Base-by-base conservation (phyloP, 2,329 filamentous ascomycete species). In the Beauveria australis region DNA sequence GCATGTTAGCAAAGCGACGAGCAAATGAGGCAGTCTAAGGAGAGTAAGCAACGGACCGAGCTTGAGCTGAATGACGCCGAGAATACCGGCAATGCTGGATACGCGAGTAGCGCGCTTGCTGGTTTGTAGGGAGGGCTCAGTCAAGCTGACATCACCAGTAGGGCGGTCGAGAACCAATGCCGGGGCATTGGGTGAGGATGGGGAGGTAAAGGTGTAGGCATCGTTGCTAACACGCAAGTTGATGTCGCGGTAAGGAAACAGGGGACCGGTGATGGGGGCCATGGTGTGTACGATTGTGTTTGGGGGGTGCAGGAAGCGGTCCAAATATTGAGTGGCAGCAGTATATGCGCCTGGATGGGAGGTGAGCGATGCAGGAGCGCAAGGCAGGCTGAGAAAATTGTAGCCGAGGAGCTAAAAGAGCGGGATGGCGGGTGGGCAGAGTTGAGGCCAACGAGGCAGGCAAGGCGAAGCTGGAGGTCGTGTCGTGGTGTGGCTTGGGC, bases 131-230 rank as follows among this genome's bases (percentile, higher is more conserved):
- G 88, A 84, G 61, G 89, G 88, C 82, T 96, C 89, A 69, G 87
- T 89, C 62, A 99, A 81, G 63, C 92, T 85, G 57, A 97, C 78
- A 75, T 97, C 92, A 63, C 94, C 94, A 16, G 92, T 94, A 10
- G 94, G 94, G 59, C 94, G 86, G 70, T 97, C 94, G 66, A 99
- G 84, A 16, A 96, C 86, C 56, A 99, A 81, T 10, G 91, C 91
- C 16, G 91, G 91, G 30, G 92, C 89, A 75, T 92, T 86, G 63
- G 92, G 92, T 3, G 92, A 93, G 0, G 94, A 97, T 30, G 94
- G 94, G 30, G 94, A 99, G 44, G 91, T 92, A 76, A 99, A 99
- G 68, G 92, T 91, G 80, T 99, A 99, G 72, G 94, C 89, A 69
- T 93, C 91, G 68, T 90, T 82, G 57, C 93, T 92, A 66, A 92